Conservation (phyloP, 257 asterid species). For the Solanum rostratum region DNA sequence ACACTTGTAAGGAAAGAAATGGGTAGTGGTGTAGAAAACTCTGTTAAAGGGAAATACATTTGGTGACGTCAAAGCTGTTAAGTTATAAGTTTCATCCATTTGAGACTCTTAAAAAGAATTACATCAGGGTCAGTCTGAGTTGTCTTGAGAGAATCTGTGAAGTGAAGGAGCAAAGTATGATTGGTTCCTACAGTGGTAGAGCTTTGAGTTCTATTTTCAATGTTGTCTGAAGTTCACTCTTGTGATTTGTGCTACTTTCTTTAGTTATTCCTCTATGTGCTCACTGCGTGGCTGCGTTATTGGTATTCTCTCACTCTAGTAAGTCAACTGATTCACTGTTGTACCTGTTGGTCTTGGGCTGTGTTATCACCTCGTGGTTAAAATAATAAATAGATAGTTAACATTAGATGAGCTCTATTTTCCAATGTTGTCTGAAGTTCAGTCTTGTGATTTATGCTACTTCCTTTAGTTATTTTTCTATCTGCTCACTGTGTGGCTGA, state of each 20-base stretch:
- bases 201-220: not conserved
- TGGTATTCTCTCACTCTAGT: not conserved
- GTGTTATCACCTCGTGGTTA: not conserved
- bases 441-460: not conserved
- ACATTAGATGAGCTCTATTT: conserved; percentile 4
- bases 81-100: not conserved
- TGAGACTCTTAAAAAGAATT: not conserved
- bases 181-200: not conserved
- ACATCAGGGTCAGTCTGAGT: not conserved
- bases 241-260: not conserved
- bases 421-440: not conserved
- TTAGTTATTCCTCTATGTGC: no score
- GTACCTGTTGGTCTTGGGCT: not conserved
- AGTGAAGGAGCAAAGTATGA: not conserved
- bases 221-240: not conserved
- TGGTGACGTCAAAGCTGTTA: not conserved
- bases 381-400: not conserved
- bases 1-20: not conserved
- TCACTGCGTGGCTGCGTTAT: no score
- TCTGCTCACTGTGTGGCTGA: no score
- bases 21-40: not conserved
- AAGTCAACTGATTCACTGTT: not conserved
- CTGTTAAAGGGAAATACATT: not conserved
- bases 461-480: not conserved
- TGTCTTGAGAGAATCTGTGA: not conserved